Evolutionary conservation across 2,329 filamentous ascomycete species (phyloP), one percentile per base, ranked within the genome.

Genomic region (Cyphellophora europaea): DNA sequence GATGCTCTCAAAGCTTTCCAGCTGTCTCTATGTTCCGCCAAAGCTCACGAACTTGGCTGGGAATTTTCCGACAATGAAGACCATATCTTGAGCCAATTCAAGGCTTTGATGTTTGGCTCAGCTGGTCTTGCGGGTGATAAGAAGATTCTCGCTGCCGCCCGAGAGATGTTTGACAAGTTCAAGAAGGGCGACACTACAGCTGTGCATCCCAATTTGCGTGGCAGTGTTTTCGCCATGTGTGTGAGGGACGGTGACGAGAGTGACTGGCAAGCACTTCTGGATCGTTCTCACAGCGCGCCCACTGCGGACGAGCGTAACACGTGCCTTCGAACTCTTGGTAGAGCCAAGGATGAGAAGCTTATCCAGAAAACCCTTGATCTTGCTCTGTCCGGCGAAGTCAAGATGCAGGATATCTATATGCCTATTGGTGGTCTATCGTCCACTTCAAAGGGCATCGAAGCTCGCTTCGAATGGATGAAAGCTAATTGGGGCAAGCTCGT

Each of bases 341-440:
- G 86, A 33, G 78, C 85, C 30, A 79, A 79, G 54, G 72, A 82
- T 37, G 79, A 84, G 2, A 76, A 80, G 46, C 74, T 95, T 32
- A 89, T 95, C 56, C 67, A 91, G 65, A 76, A 77, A 42, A 89
- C 87, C 3, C 71, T 96, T 11, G 72, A 67, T 18, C 68, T 95
- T 44, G 71, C 87, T 19, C 71, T 88, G 38, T 77, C 77, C 56
- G 76, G 79, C 42, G 81, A 93, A 48, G 82, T 95, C 61, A 93
- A 93, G 68, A 86, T 83, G 45, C 89, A 95, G 59, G 89, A 96
- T 58, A 79, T 95, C 45, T 95, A 94, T 64, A 77, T 94, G 55
- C 88, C 89, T 2, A 74, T 91, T 25, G 74, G 77, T 19, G 83
- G 83, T 5, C 72, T 96, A 17, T 77, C 88, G 39, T 74, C 74